Percentiles rank a stretch among this genome's conserved stretches.
phyloP scores from a whole-genome alignment of 2,329 filamentous ascomycete species.

The Bipolaris cookei region DNA sequence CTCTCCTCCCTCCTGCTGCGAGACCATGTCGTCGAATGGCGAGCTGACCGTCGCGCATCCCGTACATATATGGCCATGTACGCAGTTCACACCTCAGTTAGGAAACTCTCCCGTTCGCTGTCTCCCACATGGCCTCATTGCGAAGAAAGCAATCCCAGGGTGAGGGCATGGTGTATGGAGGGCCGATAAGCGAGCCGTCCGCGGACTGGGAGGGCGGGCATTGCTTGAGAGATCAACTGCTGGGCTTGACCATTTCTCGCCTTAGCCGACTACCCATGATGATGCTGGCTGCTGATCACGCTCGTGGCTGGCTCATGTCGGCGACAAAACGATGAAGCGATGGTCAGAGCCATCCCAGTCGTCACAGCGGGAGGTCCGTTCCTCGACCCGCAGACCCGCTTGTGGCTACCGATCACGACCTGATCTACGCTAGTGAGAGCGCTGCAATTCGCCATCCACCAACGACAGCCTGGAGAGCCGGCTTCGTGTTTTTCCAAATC shows the following conservation, averaged over 20 bases:
- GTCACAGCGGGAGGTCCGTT: constrained; percentile 12
- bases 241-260: neutral
- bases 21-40: neutral
- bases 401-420: too few species aligned
- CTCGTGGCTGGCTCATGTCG: constrained; percentile 8
- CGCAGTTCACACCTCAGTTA: neutral
- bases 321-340: neutral
- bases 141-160: too few species aligned
- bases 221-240: neutral
- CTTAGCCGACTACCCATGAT: constrained; percentile 9
- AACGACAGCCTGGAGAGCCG: neutral
- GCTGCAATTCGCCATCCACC: neutral
- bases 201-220: too few species aligned
- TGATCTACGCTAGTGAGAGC: neutral
- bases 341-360: too few species aligned
- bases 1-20: neutral
- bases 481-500: neutral
- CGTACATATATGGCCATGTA: neutral
- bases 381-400: constrained; percentile 9
- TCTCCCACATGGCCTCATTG: neutral
- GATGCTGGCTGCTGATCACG: constrained; percentile 12
- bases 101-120: neutral
- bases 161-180: too few species aligned
- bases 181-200: constrained; percentile 7
- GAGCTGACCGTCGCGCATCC: neutral